phyloP scores from a whole-genome alignment of 2,329 filamentous ascomycete species.

The Rhynchosporium secalis region DNA sequence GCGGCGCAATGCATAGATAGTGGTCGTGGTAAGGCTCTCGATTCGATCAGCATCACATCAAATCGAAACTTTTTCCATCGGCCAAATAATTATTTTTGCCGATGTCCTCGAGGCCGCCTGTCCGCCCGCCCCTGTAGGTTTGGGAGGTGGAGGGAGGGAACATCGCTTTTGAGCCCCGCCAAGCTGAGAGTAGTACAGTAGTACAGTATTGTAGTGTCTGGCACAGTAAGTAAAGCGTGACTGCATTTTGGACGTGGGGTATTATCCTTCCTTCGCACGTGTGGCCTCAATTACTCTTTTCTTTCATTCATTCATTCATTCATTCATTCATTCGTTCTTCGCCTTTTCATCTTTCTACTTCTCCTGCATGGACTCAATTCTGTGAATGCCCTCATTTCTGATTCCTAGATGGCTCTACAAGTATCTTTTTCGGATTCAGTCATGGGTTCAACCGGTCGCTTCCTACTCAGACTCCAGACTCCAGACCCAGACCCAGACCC shows the following conservation, averaged over 20 bases:
- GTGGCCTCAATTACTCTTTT: neutral
- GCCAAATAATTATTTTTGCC: conserved; percentile 8
- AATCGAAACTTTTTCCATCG: conserved; percentile 9
- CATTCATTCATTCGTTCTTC: neutral
- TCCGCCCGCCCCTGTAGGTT: neutral
- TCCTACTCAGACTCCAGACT: too few species aligned
- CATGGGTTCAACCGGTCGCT: too few species aligned
- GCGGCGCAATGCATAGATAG: conserved; percentile 7
- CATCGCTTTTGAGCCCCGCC: conserved; percentile 1
- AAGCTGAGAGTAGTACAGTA: neutral
- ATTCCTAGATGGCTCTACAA: neutral
- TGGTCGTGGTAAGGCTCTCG: conserved; percentile 2
- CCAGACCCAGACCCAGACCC: neutral
- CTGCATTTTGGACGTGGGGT: neutral
- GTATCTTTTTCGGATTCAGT: neutral
- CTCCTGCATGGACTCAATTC: neutral
- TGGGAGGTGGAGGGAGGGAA: too few species aligned
- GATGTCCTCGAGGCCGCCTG: neutral
- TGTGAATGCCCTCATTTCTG: conserved; percentile 6
- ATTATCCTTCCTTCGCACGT: neutral
- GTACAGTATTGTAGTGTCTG: too few species aligned
- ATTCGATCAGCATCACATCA: neutral
- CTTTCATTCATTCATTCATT: conserved; percentile 1
- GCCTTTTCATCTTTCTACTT: too few species aligned
- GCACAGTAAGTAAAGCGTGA: too few species aligned